Base-by-base conservation (phyloP, 495 filamentous ascomycete species). In the Rhypophila decipiens region DNA sequence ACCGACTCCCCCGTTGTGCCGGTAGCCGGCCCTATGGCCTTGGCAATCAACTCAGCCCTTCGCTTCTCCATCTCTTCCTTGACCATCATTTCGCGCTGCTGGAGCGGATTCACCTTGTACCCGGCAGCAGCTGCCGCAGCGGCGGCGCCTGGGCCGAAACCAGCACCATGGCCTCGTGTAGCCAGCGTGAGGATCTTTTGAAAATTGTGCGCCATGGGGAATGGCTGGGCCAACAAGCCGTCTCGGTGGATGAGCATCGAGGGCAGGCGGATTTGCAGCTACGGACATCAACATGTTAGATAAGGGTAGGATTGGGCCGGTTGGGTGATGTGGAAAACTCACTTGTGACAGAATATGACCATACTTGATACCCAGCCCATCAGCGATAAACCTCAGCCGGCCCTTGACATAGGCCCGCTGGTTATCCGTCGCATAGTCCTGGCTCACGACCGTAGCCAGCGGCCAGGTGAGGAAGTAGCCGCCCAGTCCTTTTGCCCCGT, bases 181-280 rank as follows among this genome's bases (percentile, higher is more conserved):
- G n/a, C n/a, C n/a, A n/a, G n/a, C 35, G 58, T 56, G 20, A 61
- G 42, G 18, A 65, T 29, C 52, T 64, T 62, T 38, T 60, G 59
- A 34, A 68, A 66, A 45, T 65, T 53, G 20, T 59, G 50, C 5
- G 56, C 61, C 21, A 55, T 54, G n/a, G 59, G 59, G 21, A 62
- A 62, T 2, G 58, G 60, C 23, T 55, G 39, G 1, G 59, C 59
- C 61, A 73, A 57, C 1, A 71, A 47, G 4, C 58, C 61, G 42
- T 78, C 75, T 17, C 67, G 60, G 12, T 67, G 66, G 60, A 78
- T 76, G 50, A 75, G 63, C 74, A 77, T 76, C 0, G 69, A 73
- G 5, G 75, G 75, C 42, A 76, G 59, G 39, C 74, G 69, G 33
- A 77, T 53, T 49, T 72, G 59, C 33, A 74, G 60, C 69, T 15